Evolutionary conservation across 73 alveolate species (phyloP).

Genomic region (Breviolum minutum): DNA sequence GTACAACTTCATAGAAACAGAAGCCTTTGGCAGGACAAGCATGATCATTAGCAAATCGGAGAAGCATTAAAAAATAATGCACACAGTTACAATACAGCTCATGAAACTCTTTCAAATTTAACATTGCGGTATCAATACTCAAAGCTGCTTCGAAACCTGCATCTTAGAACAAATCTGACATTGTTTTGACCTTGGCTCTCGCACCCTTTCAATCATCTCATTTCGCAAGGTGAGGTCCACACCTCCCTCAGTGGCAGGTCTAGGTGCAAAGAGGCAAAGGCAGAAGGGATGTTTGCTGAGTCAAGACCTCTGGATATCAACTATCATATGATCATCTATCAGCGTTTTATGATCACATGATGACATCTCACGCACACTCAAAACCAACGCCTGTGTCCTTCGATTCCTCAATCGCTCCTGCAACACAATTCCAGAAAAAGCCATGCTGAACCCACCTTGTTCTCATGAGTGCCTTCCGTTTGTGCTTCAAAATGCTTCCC

Average conservation of each 20-base stretch:
- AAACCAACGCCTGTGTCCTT: constrained; percentile 27
- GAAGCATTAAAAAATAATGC: no score
- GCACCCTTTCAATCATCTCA: constrained; percentile 67
- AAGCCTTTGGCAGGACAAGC: no score
- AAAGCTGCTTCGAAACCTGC: no score
- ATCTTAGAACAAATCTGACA: no score
- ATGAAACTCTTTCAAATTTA: not conserved
- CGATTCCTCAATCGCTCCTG: constrained; percentile 50
- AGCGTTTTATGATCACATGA: no score
- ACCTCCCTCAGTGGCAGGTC: constrained; percentile 43
- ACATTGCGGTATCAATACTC: not conserved
- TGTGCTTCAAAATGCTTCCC: not conserved
- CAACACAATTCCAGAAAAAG: not conserved
- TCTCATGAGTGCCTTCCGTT: no score
- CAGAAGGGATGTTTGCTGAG: not conserved
- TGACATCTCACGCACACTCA: not conserved
- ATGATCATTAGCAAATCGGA: no score
- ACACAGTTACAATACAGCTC: no score
- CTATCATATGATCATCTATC: no score
- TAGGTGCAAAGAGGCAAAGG: not conserved
- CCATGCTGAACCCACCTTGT: no score
- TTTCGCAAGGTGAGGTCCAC: constrained; percentile 77
- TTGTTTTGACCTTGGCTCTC: not conserved
- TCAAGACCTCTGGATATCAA: not conserved
- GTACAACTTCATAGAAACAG: no score